Percentiles rank a stretch among this genome's conserved stretches.
These are phyloP conservation scores for Arabis alpina DNA, from an alignment of 345 rosid species.

Conservation along the genomic window DNA sequence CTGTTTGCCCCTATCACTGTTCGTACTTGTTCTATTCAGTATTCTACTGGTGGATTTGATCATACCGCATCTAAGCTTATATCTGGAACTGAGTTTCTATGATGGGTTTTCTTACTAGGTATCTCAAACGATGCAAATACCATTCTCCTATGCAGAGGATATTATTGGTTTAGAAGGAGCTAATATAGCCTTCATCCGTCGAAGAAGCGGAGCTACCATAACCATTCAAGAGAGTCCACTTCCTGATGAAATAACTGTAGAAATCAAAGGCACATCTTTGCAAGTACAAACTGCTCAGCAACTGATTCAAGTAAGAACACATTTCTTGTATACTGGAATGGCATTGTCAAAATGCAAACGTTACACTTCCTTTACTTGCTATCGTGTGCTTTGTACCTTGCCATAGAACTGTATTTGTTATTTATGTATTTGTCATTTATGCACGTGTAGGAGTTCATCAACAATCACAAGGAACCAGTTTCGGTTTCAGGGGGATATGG, in stretches of 20 bases:
- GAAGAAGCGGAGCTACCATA: constrained; percentile 70
- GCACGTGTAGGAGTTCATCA: constrained; percentile 39
- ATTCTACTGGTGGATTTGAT: constrained; percentile 2
- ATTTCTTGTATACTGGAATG: not conserved
- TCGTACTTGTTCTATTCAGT: constrained; percentile 14
- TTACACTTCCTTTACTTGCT: not conserved
- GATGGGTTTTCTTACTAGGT: constrained; percentile 46
- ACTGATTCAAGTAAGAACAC: constrained; percentile 66
- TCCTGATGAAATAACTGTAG: constrained; percentile 77
- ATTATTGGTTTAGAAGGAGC: constrained; percentile 79
- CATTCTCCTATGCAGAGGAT: constrained; percentile 79
- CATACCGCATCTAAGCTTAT: not conserved
- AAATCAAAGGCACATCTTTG: constrained; percentile 75
- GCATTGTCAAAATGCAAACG: not conserved
- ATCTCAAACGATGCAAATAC: constrained; percentile 83
- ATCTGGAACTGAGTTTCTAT: not conserved
- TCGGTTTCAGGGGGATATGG: constrained; percentile 33
- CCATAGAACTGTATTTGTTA: not conserved
- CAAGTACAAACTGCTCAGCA: constrained; percentile 81
- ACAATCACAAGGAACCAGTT: constrained; percentile 46
- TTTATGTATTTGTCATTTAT: not conserved
- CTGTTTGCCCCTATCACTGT: not conserved
- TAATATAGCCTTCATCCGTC: constrained; percentile 75
- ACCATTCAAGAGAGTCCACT: constrained; percentile 73
- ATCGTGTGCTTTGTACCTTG: not conserved